A percentile compares a stretch with the other conserved stretches of the same genome.
phyloP scores from a whole-genome alignment of 2,329 filamentous ascomycete species.

The Diaporthe destruens region DNA sequence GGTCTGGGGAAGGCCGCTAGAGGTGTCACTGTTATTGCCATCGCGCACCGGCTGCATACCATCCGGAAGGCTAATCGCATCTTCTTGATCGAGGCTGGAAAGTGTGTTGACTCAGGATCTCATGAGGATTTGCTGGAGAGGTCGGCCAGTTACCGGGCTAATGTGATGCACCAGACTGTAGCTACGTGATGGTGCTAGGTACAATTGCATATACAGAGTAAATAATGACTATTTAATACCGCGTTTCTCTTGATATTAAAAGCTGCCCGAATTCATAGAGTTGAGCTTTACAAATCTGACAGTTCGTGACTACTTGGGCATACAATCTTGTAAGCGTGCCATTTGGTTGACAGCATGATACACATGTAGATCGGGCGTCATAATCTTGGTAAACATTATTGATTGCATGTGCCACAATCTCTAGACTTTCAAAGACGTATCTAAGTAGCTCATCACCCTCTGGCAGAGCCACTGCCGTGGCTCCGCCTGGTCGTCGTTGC shows the following conservation, averaged over 20 bases:
- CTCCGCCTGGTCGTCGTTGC: constrained; percentile 59
- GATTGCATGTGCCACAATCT: too few relatives aligned
- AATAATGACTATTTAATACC: constrained; percentile 8
- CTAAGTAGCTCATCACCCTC: constrained; percentile 43
- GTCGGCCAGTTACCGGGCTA: constrained; percentile 48
- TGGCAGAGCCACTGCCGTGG: constrained; percentile 47
- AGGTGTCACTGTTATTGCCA: constrained; percentile 57
- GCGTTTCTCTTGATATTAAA: neutral
- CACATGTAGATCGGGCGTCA: too few relatives aligned
- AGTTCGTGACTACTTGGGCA: too few relatives aligned
- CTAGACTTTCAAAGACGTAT: neutral
- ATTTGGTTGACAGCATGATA: too few relatives aligned
- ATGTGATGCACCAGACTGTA: constrained; percentile 52
- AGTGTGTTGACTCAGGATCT: constrained; percentile 53
- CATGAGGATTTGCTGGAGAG: constrained; percentile 48
- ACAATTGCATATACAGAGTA: neutral
- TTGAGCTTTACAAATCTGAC: too few relatives aligned
- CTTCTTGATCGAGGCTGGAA: constrained; percentile 57
- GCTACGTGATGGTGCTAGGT: constrained; percentile 12
- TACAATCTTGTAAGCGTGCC: too few relatives aligned
- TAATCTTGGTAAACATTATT: neutral
- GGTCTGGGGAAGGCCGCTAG: constrained; percentile 64
- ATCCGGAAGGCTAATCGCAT: constrained; percentile 59
- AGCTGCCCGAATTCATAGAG: too few relatives aligned
- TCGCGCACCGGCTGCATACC: constrained; percentile 60